These are phyloP conservation scores for Starmera quercuum DNA, from an alignment of 805 yeast species.

Conservation along the genomic window DNA sequence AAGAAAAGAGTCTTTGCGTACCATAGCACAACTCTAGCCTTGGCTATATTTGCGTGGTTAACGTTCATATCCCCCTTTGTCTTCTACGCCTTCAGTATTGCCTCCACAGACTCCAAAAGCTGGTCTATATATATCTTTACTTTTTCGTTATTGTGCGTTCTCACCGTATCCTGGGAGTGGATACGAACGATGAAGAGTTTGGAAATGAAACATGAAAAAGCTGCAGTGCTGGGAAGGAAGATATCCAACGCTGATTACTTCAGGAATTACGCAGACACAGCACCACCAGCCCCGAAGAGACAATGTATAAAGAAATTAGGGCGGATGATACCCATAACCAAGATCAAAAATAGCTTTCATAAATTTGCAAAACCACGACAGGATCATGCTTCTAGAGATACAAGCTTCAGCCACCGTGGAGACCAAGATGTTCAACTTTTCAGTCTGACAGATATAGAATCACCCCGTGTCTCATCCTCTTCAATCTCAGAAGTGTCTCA, in stretches of 20 bases:
- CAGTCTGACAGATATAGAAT: too few relatives aligned
- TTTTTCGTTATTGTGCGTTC: constrained; percentile 40
- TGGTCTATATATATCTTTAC: constrained; percentile 42
- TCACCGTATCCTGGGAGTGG: constrained; percentile 63
- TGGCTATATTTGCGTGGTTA: constrained; percentile 37
- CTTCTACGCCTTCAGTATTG: constrained; percentile 29
- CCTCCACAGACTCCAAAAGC: constrained; percentile 31
- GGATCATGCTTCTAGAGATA: too few relatives aligned
- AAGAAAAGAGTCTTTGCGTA: constrained; percentile 37
- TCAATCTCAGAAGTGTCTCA: neutral
- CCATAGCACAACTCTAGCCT: constrained; percentile 36
- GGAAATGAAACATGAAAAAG: constrained; percentile 42
- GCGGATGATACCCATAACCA: too few relatives aligned
- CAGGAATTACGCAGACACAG: too few relatives aligned
- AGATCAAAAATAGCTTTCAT: too few relatives aligned
- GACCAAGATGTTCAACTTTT: too few relatives aligned
- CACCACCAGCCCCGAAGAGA: too few relatives aligned
- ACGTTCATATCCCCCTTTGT: constrained; percentile 29
- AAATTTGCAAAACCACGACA: too few relatives aligned
- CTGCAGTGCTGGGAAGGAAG: constrained; percentile 57
- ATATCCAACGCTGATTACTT: constrained; percentile 41
- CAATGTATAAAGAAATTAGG: too few relatives aligned
- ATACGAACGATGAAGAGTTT: constrained; percentile 42
- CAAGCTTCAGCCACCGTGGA: too few relatives aligned
- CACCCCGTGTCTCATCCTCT: neutral